These are phyloP conservation scores for Rhodotorula sp. DNA, from an alignment of 1,284 basidiomycete species.

Conservation along the genomic window DNA sequence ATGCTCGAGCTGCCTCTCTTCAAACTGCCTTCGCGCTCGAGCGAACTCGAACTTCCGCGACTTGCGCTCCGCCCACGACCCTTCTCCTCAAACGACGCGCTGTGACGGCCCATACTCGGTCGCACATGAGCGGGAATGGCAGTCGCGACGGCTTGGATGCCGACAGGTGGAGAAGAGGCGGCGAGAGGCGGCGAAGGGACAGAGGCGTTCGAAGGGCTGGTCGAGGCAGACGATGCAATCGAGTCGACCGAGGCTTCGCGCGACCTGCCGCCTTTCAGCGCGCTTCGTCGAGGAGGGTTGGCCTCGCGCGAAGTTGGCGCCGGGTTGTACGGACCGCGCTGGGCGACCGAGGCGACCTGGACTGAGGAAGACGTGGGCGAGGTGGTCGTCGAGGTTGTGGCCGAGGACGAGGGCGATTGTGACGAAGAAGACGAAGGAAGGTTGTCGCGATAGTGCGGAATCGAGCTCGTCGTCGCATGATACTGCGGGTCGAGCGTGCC, in stretches of 20 bases:
- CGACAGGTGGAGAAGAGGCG: conserved; percentile 4
- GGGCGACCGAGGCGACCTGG: conserved; percentile 14
- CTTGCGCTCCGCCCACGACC: conserved; percentile 32
- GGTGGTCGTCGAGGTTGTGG: neutral
- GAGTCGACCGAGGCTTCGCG: conserved; percentile 28
- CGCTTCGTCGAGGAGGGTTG: conserved; percentile 23
- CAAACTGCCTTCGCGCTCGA: conserved; percentile 35
- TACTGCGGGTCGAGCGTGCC: conserved; percentile 5
- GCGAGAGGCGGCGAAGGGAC: conserved; percentile 10
- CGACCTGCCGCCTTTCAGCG: conserved; percentile 30
- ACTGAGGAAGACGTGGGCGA: neutral
- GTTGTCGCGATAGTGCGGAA: conserved; percentile 30
- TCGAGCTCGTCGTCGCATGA: conserved; percentile 12
- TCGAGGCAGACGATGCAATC: conserved; percentile 1
- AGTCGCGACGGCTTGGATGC: conserved; percentile 27
- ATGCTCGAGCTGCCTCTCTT: conserved; percentile 29
- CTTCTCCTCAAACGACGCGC: neutral
- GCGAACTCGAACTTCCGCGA: conserved; percentile 28
- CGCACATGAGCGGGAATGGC: conserved; percentile 35
- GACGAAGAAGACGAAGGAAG: neutral
- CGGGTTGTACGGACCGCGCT: conserved; percentile 29
- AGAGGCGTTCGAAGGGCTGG: conserved; percentile 1
- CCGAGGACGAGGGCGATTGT: neutral
- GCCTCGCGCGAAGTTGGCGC: conserved; percentile 11
- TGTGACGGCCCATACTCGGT: neutral